Evolutionary conservation across 2,329 filamentous ascomycete species (phyloP), one percentile per base, ranked within the genome.

Genomic region (Cyanodermella asteris): DNA sequence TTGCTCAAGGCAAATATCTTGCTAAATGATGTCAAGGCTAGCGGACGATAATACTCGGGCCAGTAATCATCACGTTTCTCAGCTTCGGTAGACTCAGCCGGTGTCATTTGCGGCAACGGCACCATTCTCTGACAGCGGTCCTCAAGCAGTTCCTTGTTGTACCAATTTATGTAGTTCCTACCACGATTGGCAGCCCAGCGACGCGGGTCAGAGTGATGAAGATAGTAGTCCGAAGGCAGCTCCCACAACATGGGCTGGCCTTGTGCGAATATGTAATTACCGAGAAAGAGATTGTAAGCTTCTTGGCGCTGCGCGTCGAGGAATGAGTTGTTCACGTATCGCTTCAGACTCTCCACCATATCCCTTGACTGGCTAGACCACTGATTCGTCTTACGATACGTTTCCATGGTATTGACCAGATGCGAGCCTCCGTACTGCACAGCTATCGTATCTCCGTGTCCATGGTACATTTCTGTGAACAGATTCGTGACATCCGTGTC

Each of bases 261-360:
- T 34, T 80, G 70, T 0, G 64, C 53, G 43, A 81, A 94, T 25
- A 82, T 77, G 45, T 97, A 97, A 42, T 94, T 93, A 5, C 87
- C 87, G 2, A 97, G 61, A 42, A 97, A 97, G 7, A 97, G 57
- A 37, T 97, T 97, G 48, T 94, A 94, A 1, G 87, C 87, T 49
- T 97, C 87, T 49, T 97, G 87, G 16, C 87, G 70, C 44, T 97
- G 87, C n/a, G 75, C 82, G 46, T 97, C 87, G 6, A 97, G 63
- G 45, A 97, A 97, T 0, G 84, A 91, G 43, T 97, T 97, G 51
- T 94, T 91, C 49, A 97, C 97, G 47, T 94, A 97, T 15, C 87
- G 68, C 47, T 94, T 97, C 56, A 97, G 93, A 45, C 80, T 91
- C 51, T 97, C 87, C 13, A 97, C 82, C 84, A 97, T 94, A 46